Conservation (phyloP, 2,329 filamentous ascomycete species). For the Colletotrichum melonis region DNA sequence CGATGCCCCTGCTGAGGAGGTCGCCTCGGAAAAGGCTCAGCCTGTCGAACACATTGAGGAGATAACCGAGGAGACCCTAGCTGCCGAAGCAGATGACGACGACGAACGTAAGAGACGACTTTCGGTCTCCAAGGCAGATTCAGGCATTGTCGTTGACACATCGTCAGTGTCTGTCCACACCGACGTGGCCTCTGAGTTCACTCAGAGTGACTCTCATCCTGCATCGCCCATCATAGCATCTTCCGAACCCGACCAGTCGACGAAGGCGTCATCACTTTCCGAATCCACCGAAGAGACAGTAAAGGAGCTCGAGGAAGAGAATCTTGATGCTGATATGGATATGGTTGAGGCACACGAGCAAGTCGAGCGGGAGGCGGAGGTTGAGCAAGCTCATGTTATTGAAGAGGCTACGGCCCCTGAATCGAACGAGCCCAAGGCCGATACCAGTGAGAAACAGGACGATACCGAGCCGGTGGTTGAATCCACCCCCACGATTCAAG, state of each 20-base stretch:
- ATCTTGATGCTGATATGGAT: not conserved
- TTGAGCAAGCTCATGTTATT: not conserved
- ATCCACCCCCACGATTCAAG: not conserved
- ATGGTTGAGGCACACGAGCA: constrained; percentile 37
- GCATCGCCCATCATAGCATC: constrained; percentile 63
- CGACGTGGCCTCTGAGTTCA: constrained; percentile 60
- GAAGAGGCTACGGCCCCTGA: not conserved
- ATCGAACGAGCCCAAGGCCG: not conserved
- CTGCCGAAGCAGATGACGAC: constrained; percentile 38
- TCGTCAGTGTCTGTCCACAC: constrained; percentile 52
- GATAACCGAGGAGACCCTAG: constrained; percentile 37
- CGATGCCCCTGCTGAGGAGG: constrained; percentile 40
- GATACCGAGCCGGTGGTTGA: constrained; percentile 2
- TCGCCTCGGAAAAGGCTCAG: constrained; percentile 32
- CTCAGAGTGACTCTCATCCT: constrained; percentile 67
- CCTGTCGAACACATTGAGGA: constrained; percentile 38
- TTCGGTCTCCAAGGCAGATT: constrained; percentile 62
- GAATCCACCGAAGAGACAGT: constrained; percentile 72
- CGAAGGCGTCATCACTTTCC: constrained; percentile 72
- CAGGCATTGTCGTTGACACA: constrained; percentile 63
- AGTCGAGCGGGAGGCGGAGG: constrained; percentile 8
- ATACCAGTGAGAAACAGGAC: constrained; percentile 37
- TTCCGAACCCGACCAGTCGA: constrained; percentile 69
- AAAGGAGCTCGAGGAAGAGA: constrained; percentile 48
- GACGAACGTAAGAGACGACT: constrained; percentile 45